These are phyloP conservation scores for Podospora tetraspora DNA, from an alignment of 495 filamentous ascomycete genomes.

Conservation along the genomic window DNA sequence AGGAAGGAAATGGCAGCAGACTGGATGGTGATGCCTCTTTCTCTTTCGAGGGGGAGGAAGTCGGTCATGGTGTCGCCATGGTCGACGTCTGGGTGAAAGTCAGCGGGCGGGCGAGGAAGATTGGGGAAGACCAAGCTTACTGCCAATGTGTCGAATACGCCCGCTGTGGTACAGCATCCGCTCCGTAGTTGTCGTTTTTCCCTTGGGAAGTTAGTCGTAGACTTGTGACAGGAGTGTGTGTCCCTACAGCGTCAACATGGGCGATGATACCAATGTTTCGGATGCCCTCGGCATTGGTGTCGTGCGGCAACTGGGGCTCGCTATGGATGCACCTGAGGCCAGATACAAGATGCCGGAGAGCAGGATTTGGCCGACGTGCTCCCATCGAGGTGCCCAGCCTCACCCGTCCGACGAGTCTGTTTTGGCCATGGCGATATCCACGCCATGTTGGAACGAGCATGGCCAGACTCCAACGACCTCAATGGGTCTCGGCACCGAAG, in stretches of 20 bases:
- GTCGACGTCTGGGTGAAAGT: constrained; percentile 67
- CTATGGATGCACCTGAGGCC: constrained; percentile 4
- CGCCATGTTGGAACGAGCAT: background rate
- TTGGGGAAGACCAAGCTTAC: constrained; percentile 40
- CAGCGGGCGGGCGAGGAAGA: background rate
- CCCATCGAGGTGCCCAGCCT: background rate
- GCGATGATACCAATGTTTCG: constrained; percentile 99
- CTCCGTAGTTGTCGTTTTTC: constrained; percentile 98
- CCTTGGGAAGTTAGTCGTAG: constrained; percentile 43
- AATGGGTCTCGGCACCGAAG: background rate
- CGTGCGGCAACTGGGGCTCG: constrained; percentile 25
- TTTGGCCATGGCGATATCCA: background rate
- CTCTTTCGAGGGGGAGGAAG: constrained; percentile 90
- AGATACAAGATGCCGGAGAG: background rate
- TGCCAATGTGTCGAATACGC: constrained; percentile 76
- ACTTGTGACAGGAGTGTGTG: background rate
- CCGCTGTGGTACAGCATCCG: constrained; percentile 99
- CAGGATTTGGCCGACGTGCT: background rate
- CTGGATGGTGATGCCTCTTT: constrained; percentile 95
- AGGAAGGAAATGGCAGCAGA: constrained; percentile 93
- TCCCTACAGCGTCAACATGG: constrained; percentile 87
- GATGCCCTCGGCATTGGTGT: constrained; percentile 47
- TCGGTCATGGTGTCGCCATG: constrained; percentile 97
- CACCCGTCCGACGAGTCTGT: background rate
- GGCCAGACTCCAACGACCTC: background rate